Evolutionary conservation across 495 filamentous ascomycete species (phyloP).

Genomic region (Penicillium goetzii): DNA sequence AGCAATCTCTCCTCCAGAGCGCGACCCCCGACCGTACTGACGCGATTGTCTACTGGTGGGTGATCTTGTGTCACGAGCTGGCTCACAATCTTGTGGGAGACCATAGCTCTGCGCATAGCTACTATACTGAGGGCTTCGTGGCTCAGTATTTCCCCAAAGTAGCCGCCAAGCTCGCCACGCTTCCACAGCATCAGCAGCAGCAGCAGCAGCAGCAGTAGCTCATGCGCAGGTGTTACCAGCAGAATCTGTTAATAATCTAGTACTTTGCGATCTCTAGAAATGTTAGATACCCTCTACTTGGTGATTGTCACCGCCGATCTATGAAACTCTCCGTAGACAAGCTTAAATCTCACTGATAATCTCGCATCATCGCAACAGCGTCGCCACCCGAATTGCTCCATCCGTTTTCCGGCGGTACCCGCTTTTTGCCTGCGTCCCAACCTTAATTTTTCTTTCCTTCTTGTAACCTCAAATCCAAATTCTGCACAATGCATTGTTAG

Average conservation of each 20-base stretch:
- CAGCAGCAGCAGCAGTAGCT: neutral
- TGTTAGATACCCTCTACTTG: slow-evolving; percentile 21
- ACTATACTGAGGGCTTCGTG: slow-evolving; percentile 66
- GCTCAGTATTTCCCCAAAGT: slow-evolving; percentile 58
- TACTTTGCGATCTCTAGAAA: neutral
- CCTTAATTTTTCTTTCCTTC: slow-evolving; percentile 31
- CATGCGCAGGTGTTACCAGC: slow-evolving; percentile 5
- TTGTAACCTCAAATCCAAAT: slow-evolving; percentile 11
- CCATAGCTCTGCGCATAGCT: slow-evolving; percentile 82
- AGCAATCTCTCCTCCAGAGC: slow-evolving; percentile 45
- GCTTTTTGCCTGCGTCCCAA: slow-evolving; percentile 33
- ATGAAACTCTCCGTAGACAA: neutral
- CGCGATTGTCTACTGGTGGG: slow-evolving; percentile 87
- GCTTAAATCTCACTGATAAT: too few relatives aligned
- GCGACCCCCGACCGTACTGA: slow-evolving; percentile 55
- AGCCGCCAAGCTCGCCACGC: slow-evolving; percentile 41
- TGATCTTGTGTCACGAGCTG: slow-evolving; percentile 88
- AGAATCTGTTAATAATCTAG: neutral
- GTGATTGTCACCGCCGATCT: neutral
- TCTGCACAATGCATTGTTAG: slow-evolving; percentile 29
- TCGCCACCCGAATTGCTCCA: slow-evolving; percentile 26
- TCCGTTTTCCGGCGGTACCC: slow-evolving; percentile 34
- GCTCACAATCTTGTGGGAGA: slow-evolving; percentile 86
- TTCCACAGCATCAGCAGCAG: slow-evolving; percentile 13
- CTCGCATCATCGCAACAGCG: neutral